These are phyloP conservation scores for Mycena chlorophos DNA, from an alignment of 768 basidiomycete genomes.

Conservation along the genomic window DNA sequence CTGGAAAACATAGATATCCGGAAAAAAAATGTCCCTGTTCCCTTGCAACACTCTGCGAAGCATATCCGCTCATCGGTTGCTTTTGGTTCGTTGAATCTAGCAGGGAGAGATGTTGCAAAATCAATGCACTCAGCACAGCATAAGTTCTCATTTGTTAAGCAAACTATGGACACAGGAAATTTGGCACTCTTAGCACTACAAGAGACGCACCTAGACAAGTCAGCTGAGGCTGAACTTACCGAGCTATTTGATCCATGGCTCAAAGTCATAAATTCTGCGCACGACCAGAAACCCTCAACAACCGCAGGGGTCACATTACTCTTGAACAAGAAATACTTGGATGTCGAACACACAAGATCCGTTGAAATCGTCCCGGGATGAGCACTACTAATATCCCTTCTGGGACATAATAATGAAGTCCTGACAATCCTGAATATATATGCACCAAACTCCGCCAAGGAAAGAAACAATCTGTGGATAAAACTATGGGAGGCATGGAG, in stretches of 20 bases:
- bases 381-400: constrained; percentile 2
- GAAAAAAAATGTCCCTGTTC: neutral
- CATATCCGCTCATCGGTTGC: neutral
- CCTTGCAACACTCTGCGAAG: neutral
- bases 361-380: constrained; percentile 12
- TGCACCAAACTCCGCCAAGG: constrained; percentile 10
- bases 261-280: neutral
- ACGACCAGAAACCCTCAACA: neutral
- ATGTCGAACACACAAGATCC: neutral
- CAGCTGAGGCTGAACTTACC: neutral
- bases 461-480: neutral
- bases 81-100: constrained; percentile 14
- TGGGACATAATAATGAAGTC: constrained; percentile 6
- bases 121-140: neutral
- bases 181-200: constrained; percentile 20
- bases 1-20: neutral
- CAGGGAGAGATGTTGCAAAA: constrained; percentile 1
- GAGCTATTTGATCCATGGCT: neutral
- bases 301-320: constrained; percentile 20
- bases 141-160: constrained; percentile 22
- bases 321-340: constrained; percentile 12
- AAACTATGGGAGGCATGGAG: neutral
- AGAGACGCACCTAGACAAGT: constrained; percentile 23
- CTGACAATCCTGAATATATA: constrained; percentile 21
- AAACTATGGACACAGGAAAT: constrained; percentile 5